Conservation (phyloP, 768 basidiomycete species). For the Xerocomellus intermedius region DNA sequence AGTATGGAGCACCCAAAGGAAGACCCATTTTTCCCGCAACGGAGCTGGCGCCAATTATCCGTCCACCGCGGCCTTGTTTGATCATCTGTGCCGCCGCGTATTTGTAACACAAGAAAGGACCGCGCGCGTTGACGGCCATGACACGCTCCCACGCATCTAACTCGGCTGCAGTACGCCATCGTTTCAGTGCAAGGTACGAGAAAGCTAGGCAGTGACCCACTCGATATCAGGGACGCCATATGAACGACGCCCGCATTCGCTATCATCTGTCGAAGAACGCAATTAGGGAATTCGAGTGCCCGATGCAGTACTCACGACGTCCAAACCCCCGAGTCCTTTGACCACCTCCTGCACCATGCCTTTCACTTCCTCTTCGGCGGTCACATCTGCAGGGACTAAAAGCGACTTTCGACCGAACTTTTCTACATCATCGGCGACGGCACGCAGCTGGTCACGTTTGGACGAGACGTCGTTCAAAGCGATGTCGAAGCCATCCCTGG, state of each 20-base stretch:
- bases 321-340: background rate
- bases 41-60: too few relatives aligned
- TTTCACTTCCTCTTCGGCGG: background rate
- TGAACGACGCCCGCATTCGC: conserved; percentile 10
- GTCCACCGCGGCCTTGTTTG: too few relatives aligned
- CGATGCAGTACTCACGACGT: background rate
- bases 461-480: conserved; percentile 23
- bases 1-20: conserved; percentile 7
- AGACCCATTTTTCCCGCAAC: too few relatives aligned
- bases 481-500: conserved; percentile 21
- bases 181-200: too few relatives aligned
- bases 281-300: too few relatives aligned
- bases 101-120: too few relatives aligned
- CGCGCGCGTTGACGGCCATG: too few relatives aligned
- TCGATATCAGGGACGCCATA: too few relatives aligned
- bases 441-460: conserved; percentile 7
- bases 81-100: too few relatives aligned
- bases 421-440: conserved; percentile 8
- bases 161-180: too few relatives aligned
- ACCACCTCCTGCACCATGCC: background rate
- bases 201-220: too few relatives aligned
- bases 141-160: too few relatives aligned
- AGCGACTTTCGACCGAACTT: conserved; percentile 12
- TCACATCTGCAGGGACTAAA: conserved; percentile 13
- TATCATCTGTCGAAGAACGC: conserved; percentile 2